Conservation (phyloP, 83 land plant species). For the Picea mariana region DNA sequence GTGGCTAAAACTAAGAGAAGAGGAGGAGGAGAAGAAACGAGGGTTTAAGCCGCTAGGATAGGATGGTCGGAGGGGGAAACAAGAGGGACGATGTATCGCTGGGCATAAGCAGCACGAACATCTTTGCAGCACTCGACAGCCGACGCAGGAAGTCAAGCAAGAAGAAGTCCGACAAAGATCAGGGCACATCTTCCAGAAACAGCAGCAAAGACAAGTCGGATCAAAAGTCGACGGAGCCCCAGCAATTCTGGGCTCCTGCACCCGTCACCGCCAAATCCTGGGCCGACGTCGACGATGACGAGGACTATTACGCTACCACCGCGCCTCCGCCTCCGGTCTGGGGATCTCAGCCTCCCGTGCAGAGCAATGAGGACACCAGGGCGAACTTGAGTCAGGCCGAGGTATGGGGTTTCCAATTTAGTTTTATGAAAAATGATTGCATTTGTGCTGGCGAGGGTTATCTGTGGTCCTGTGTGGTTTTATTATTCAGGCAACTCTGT, state of each 20-base stretch:
- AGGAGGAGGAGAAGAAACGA: no score
- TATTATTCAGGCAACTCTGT: not conserved
- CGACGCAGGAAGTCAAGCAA: slow-evolving; percentile 44
- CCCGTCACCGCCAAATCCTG: slow-evolving; percentile 66
- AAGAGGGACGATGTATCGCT: slow-evolving; percentile 51
- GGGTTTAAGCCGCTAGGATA: no score
- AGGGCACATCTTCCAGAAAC: slow-evolving; percentile 6
- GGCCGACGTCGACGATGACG: slow-evolving; percentile 80
- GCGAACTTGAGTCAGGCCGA: slow-evolving; percentile 21
- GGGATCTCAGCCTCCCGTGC: slow-evolving; percentile 30
- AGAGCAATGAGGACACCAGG: slow-evolving; percentile 19
- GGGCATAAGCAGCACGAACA: slow-evolving; percentile 59
- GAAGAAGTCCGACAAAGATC: slow-evolving; percentile 66
- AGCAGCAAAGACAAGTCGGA: slow-evolving; percentile 21
- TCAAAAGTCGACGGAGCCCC: slow-evolving; percentile 14
- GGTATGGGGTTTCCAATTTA: slow-evolving; percentile 21
- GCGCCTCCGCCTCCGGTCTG: slow-evolving; percentile 67
- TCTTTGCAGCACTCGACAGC: slow-evolving; percentile 71
- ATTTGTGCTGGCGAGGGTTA: not conserved
- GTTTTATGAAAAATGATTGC: not conserved
- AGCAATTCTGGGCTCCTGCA: slow-evolving; percentile 74
- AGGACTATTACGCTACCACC: slow-evolving; percentile 68
- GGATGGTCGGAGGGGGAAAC: slow-evolving; percentile 75
- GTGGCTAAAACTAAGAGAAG: no score
- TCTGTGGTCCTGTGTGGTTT: not conserved